These are phyloP conservation scores for Clonostachys chloroleuca DNA, from an alignment of 2,329 filamentous ascomycete genomes.

Conservation along the genomic window DNA sequence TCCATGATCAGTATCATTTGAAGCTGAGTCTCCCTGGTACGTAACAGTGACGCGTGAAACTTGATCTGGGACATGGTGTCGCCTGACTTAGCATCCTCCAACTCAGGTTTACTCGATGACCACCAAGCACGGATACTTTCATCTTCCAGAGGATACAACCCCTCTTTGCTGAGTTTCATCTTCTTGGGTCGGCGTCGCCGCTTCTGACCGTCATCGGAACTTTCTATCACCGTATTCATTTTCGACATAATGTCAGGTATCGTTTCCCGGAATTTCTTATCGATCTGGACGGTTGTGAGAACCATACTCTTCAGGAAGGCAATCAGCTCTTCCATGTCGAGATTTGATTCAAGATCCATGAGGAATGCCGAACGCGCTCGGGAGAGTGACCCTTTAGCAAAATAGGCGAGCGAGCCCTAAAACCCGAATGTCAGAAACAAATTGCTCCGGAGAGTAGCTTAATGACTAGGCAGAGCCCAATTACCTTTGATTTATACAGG, in stretches of 20 bases:
- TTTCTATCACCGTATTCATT: conserved; percentile 52
- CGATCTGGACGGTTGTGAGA: conserved; percentile 62
- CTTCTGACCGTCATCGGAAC: conserved; percentile 39
- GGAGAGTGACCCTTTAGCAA: conserved; percentile 77
- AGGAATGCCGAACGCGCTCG: conserved; percentile 69
- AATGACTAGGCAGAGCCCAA: conserved; percentile 7
- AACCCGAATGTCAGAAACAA: background rate
- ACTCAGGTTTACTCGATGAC: conserved; percentile 49
- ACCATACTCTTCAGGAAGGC: conserved; percentile 65
- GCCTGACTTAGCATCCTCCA: conserved; percentile 41
- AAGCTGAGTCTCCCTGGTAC: conserved; percentile 72
- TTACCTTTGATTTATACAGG: conserved; percentile 59
- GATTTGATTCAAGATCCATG: conserved; percentile 52
- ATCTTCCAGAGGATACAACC: conserved; percentile 64
- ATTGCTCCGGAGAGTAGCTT: background rate
- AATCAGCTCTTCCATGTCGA: conserved; percentile 60
- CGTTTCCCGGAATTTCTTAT: conserved; percentile 76
- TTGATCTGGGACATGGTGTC: conserved; percentile 50
- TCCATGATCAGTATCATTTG: conserved; percentile 79
- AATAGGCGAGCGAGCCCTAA: conserved; percentile 75
- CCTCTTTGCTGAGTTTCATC: conserved; percentile 63
- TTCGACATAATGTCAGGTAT: conserved; percentile 57
- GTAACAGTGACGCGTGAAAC: conserved; percentile 59
- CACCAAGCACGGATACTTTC: conserved; percentile 67
- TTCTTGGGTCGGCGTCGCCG: conserved; percentile 57